Percentiles rank a stretch among this genome's conserved stretches.
phyloP scores from a whole-genome alignment of 352 stramenopile genomes.

The Globisporangium nagaii region DNA sequence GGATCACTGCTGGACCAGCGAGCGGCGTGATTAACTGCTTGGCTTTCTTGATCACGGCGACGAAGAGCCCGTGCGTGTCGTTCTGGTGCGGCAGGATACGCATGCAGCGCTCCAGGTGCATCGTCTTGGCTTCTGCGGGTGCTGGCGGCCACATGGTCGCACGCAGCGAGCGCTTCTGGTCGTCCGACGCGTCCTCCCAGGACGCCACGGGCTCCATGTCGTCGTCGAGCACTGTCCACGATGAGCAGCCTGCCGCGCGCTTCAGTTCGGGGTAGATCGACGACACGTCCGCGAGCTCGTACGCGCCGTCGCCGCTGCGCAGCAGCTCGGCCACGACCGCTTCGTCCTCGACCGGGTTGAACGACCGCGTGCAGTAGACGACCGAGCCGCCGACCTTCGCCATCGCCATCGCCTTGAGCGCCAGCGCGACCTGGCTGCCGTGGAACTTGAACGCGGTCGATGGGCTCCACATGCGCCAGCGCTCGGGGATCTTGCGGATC shows the following conservation, averaged over 20 bases:
- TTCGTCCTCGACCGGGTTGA: conserved; percentile 84
- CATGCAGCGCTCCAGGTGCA: conserved; percentile 90
- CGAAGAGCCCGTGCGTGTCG: conserved; percentile 97
- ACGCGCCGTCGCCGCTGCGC: conserved; percentile 36
- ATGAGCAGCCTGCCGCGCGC: conserved; percentile 29
- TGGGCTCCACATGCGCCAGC: conserved; percentile 73
- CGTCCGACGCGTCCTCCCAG: conserved; percentile 46
- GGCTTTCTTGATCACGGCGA: conserved; percentile 92
- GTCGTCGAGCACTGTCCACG: conserved; percentile 60
- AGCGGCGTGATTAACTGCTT: conserved; percentile 16
- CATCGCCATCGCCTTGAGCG: conserved; percentile 47
- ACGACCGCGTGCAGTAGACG: conserved; percentile 73
- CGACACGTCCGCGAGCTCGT: conserved; percentile 59
- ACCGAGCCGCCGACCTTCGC: conserved; percentile 42
- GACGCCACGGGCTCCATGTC: conserved; percentile 34
- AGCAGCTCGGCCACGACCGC: conserved; percentile 76
- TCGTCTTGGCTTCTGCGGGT: conserved; percentile 30
- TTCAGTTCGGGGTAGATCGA: conserved; percentile 26
- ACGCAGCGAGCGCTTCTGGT: conserved; percentile 48
- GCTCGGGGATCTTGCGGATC: conserved; percentile 72
- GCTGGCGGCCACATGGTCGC: conserved; percentile 84
- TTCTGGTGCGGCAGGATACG: conserved; percentile 96
- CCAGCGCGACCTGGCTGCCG: conserved; percentile 76
- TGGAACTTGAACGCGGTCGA: conserved; percentile 45
- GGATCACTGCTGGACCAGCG: conserved; percentile 24